Conservation (phyloP, 2,329 filamentous ascomycete genomes). For the Alternaria tenuissima region DNA sequence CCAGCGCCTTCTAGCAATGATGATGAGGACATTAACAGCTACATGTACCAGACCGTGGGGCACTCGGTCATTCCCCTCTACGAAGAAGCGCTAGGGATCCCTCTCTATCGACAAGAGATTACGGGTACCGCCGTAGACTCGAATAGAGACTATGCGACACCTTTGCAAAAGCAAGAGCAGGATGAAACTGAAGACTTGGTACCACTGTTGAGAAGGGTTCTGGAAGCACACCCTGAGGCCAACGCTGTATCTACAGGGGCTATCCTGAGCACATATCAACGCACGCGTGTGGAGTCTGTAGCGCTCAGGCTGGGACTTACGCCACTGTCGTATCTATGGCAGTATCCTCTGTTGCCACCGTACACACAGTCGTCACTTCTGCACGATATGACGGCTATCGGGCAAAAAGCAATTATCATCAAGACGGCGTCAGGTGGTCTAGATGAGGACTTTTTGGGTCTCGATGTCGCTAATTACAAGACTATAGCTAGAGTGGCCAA, state of each 20-base stretch:
- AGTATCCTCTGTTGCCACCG: constrained; percentile 78
- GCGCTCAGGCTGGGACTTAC: constrained; percentile 82
- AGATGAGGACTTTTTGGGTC: constrained; percentile 81
- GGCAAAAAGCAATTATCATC: constrained; percentile 88
- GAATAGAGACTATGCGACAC: constrained; percentile 70
- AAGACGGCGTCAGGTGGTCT: constrained; percentile 94
- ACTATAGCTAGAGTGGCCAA: constrained; percentile 60
- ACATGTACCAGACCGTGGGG: constrained; percentile 99
- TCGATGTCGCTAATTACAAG: constrained; percentile 70
- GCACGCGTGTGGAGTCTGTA: constrained; percentile 92
- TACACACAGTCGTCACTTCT: constrained; percentile 65
- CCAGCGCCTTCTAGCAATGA: constrained; percentile 56
- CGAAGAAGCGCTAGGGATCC: constrained; percentile 77
- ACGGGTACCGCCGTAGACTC: constrained; percentile 74
- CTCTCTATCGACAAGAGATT: constrained; percentile 84
- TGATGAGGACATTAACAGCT: constrained; percentile 83
- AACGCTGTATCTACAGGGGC: constrained; percentile 91
- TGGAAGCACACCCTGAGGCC: constrained; percentile 74
- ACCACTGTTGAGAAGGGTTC: constrained; percentile 74
- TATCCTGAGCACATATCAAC: constrained; percentile 93
- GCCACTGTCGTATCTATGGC: constrained; percentile 90
- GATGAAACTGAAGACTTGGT: constrained; percentile 93
- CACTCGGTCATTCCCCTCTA: constrained; percentile 88
- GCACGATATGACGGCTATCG: constrained; percentile 79
- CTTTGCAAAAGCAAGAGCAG: constrained; percentile 26